Conservation (phyloP, 2,329 filamentous ascomycete genomes). For the Talaromyces sp. region DNA sequence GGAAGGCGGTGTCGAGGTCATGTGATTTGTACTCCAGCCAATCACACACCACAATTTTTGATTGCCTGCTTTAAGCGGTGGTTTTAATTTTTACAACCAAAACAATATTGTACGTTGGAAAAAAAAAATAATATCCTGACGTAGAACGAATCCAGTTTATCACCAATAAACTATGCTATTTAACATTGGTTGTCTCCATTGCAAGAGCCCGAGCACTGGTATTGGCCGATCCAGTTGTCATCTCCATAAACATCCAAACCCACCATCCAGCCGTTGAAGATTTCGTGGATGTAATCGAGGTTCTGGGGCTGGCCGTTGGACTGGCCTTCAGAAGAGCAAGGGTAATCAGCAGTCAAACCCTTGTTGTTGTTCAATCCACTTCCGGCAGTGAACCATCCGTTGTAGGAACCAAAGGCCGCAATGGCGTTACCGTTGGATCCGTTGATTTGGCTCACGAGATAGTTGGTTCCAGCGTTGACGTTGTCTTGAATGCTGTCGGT, state of each 20-base stretch:
- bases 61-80: no score
- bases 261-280: conserved; percentile 34
- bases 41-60: neutral
- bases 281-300: conserved; percentile 33
- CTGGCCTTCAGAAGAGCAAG: conserved; percentile 24
- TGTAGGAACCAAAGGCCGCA: conserved; percentile 31
- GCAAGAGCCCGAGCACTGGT: conserved; percentile 18
- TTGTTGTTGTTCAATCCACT: conserved; percentile 25
- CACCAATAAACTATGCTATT: neutral
- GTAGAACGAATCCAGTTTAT: neutral
- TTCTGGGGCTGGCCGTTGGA: conserved; percentile 29
- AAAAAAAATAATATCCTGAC: neutral
- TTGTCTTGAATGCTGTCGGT: conserved; percentile 31
- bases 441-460: conserved; percentile 23
- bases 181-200: conserved; percentile 15
- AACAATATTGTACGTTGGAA: no score
- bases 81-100: no score
- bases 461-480: conserved; percentile 30
- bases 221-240: conserved; percentile 21
- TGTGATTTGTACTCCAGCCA: neutral
- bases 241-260: conserved; percentile 29
- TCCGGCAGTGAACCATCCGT: conserved; percentile 32
- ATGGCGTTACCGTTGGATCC: conserved; percentile 25
- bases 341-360: conserved; percentile 25
- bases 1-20: neutral